These are phyloP conservation scores for Cyclotella choctawhatcheeana DNA, from an alignment of 108 stramenopile genomes.

Conservation along the genomic window DNA sequence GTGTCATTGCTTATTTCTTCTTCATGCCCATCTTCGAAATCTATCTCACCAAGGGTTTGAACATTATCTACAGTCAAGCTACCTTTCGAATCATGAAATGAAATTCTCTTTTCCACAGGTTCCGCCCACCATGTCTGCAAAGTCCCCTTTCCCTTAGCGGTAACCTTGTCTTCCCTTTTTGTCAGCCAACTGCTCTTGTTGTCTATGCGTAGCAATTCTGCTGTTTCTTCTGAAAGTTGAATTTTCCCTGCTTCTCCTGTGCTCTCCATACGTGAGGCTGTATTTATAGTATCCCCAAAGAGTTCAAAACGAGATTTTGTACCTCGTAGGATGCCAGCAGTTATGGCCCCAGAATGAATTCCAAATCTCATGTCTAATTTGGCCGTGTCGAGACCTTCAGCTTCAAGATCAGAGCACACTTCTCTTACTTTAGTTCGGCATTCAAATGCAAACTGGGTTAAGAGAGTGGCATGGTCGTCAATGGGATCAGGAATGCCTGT, in stretches of 20 bases:
- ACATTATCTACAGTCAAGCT: no score
- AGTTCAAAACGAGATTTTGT: slow-evolving; percentile 62
- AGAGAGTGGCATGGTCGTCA: slow-evolving; percentile 54
- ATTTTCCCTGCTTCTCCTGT: slow-evolving; percentile 56
- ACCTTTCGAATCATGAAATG: no score
- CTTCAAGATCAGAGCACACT: slow-evolving; percentile 46
- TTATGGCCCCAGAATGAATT: slow-evolving; percentile 62
- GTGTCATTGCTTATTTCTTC: no score
- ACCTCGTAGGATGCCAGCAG: slow-evolving; percentile 67
- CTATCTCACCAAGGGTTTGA: no score
- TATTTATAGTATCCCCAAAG: slow-evolving; percentile 71
- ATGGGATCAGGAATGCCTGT: slow-evolving; percentile 63
- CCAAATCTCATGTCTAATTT: slow-evolving; percentile 63
- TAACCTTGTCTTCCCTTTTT: slow-evolving; percentile 47
- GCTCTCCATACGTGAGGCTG: slow-evolving; percentile 65
- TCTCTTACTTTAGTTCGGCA: slow-evolving; percentile 49
- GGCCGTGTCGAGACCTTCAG: slow-evolving; percentile 59
- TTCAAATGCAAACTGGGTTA: slow-evolving; percentile 52
- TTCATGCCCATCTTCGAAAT: no score
- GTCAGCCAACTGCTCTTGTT: slow-evolving; percentile 47
- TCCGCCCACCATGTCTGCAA: slow-evolving; percentile 64
- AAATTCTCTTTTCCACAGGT: slow-evolving; percentile 19
- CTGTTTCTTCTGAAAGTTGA: slow-evolving; percentile 65
- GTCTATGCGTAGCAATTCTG: slow-evolving; percentile 41
- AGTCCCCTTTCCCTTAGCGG: slow-evolving; percentile 64